A percentile compares a stretch with the other conserved stretches of the same genome.
Conservation (phyloP, 1,139 yeast species). For the Blastobotrys aristatus region DNA sequence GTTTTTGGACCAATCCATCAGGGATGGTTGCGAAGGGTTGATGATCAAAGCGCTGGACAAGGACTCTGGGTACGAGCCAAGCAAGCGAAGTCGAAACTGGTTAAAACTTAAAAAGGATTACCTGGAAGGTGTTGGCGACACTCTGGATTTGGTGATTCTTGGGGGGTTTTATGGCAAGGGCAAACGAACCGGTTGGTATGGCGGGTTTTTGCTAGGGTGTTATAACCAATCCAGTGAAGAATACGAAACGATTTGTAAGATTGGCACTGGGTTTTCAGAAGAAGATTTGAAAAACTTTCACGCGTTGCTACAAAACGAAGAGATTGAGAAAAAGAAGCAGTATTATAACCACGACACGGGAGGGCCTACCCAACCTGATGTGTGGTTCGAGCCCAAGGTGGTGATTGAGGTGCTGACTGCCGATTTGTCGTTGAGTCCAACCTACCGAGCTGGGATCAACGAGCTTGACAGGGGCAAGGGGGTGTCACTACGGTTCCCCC, state of each 20-base stretch:
- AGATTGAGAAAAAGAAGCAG: constrained; percentile 59
- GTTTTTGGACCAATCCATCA: constrained; percentile 86
- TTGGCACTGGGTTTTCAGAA: constrained; percentile 96
- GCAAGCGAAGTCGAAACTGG: constrained; percentile 94
- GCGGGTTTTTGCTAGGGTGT: constrained; percentile 87
- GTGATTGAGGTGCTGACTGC: constrained; percentile 94
- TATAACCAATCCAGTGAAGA: constrained; percentile 89
- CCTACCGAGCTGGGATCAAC: constrained; percentile 81
- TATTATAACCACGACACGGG: constrained; percentile 63
- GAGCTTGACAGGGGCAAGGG: constrained; percentile 89
- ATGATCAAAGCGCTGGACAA: constrained; percentile 88
- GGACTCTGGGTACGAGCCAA: constrained; percentile 87
- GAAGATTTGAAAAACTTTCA: constrained; percentile 63
- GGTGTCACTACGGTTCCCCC: constrained; percentile 83
- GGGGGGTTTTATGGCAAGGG: constrained; percentile 96
- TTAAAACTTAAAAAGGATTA: constrained; percentile 91
- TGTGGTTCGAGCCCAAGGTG: constrained; percentile 89
- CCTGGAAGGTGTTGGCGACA: constrained; percentile 80
- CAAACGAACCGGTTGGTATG: constrained; percentile 89
- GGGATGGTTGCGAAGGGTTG: constrained; percentile 89
- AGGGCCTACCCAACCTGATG: constrained; percentile 64
- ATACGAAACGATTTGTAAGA: constrained; percentile 91
- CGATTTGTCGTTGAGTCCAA: constrained; percentile 85
- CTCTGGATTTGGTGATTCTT: constrained; percentile 84
- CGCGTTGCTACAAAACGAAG: constrained; percentile 62